These are phyloP conservation scores for Agroathelia rolfsii DNA, from an alignment of 1,284 basidiomycete species.

Conservation along the genomic window DNA sequence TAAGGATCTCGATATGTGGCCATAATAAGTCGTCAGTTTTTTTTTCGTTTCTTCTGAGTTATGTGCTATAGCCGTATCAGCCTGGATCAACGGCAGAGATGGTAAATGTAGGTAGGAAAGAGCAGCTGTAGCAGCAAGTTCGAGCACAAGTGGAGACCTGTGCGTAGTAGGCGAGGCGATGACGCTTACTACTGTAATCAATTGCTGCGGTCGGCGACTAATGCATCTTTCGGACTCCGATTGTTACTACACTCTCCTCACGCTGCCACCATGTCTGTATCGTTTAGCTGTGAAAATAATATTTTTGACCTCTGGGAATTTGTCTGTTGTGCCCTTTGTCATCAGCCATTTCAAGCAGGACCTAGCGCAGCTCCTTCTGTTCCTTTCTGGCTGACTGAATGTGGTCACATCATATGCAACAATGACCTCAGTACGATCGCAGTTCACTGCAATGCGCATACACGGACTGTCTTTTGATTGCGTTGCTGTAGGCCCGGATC, in stretches of 20 bases:
- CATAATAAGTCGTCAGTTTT: constrained; percentile 18
- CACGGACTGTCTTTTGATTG: constrained; percentile 7
- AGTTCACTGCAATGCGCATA: constrained; percentile 6
- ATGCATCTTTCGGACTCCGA: too few species aligned
- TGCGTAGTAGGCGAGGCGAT: too few species aligned
- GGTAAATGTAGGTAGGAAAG: background rate
- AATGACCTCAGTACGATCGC: constrained; percentile 60
- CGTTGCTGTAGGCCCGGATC: constrained; percentile 43
- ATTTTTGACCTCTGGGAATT: constrained; percentile 77
- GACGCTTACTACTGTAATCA: too few species aligned
- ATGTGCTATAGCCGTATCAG: background rate
- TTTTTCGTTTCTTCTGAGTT: constrained; percentile 1
- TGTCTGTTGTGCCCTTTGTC: constrained; percentile 57
- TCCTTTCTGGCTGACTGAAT: constrained; percentile 80
- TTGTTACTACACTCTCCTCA: too few species aligned
- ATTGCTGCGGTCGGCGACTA: too few species aligned
- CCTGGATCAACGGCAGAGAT: constrained; percentile 1
- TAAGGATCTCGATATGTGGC: constrained; percentile 43
- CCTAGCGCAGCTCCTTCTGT: constrained; percentile 39
- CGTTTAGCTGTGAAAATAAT: too few species aligned
- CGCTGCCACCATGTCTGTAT: too few species aligned
- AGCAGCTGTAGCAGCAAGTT: background rate
- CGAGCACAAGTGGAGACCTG: too few species aligned
- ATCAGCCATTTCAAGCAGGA: constrained; percentile 44
- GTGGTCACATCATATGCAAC: constrained; percentile 75